phyloP scores from a whole-genome alignment of 177 flowering plant species.

The Telopea speciosissima region DNA sequence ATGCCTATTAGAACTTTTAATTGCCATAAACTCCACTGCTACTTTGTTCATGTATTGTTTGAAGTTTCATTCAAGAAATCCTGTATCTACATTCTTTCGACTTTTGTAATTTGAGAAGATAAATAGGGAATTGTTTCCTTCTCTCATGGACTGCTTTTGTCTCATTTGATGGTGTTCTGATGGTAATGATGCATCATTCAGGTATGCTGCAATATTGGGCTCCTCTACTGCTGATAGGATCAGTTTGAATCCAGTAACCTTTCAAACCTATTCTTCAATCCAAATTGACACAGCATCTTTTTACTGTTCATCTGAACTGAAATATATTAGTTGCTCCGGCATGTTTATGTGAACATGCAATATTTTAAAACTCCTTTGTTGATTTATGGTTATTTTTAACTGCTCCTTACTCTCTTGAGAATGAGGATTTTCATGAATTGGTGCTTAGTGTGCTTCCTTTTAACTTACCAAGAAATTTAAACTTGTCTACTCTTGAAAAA shows the following conservation, averaged over 20 bases:
- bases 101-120: no score
- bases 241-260: conserved; percentile 55
- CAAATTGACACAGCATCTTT: neutral
- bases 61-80: no score
- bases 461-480: neutral
- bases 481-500: no score
- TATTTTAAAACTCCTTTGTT: neutral
- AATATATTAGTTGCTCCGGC: neutral
- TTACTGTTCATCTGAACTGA: neutral
- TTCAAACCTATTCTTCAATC: neutral
- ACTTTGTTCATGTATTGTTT: no score
- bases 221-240: conserved; percentile 51
- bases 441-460: neutral
- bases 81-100: no score
- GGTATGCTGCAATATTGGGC: conserved; percentile 86
- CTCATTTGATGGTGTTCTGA: neutral
- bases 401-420: neutral
- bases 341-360: neutral
- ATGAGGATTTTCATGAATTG: neutral
- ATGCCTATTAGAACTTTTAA: neutral
- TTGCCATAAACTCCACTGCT: no score
- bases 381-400: neutral
- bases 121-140: neutral
- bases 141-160: neutral
- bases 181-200: conserved; percentile 24